Conservation (phyloP, 768 basidiomycete species). For the Lactarius vividus region DNA sequence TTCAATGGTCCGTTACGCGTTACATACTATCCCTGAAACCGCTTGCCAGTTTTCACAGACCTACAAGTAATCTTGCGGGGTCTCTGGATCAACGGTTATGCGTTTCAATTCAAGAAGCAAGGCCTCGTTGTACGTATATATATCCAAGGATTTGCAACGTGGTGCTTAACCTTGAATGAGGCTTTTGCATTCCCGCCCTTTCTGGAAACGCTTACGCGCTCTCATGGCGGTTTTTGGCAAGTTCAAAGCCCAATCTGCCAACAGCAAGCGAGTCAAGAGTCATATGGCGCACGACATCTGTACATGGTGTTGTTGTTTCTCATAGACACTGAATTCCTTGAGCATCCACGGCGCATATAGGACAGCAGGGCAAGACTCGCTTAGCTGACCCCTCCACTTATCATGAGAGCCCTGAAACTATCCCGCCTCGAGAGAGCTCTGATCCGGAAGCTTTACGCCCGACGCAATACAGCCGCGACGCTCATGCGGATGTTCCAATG, state of each 20-base stretch:
- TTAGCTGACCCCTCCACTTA: background rate
- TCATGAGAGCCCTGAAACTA: background rate
- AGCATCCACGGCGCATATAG: background rate
- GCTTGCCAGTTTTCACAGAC: background rate
- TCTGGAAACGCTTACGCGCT: background rate
- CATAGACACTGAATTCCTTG: background rate
- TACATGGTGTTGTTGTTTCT: background rate
- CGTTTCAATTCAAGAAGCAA: background rate
- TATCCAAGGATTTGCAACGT: background rate
- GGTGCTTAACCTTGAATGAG: background rate
- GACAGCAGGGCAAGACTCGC: background rate
- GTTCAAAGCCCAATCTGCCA: background rate
- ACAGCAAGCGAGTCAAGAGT: background rate
- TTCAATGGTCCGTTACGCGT: background rate
- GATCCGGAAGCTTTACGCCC: background rate
- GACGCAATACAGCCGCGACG: background rate
- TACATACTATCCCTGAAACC: background rate
- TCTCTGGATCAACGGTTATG: background rate
- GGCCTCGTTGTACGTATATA: background rate
- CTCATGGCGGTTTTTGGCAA: background rate
- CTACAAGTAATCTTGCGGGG: background rate
- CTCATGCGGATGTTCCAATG: slow-evolving; percentile 1
- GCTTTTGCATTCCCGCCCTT: background rate
- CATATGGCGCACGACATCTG: background rate
- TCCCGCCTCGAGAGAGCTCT: slow-evolving; percentile 3